Evolutionary conservation across 768 basidiomycete species (phyloP).

Genomic region (Psilocybe azurescens): DNA sequence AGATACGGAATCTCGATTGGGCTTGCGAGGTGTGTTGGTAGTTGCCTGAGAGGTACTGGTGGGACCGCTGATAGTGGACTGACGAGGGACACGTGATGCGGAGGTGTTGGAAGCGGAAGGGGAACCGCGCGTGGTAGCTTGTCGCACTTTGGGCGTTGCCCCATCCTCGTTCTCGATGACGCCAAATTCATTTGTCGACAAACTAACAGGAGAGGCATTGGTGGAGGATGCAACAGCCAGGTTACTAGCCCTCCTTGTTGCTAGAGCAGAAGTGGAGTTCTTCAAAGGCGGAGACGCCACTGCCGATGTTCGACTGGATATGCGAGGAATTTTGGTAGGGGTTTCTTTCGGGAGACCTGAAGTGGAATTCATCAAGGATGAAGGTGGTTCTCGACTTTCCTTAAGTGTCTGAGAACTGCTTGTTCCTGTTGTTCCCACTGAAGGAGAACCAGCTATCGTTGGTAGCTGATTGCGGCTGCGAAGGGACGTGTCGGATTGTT

Average conservation of each 20-base stretch:
- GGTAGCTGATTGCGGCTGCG: constrained; percentile 79
- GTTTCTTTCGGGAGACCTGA: constrained; percentile 75
- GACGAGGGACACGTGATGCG: constrained; percentile 69
- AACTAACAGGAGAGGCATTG: constrained; percentile 66
- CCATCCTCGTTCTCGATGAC: constrained; percentile 70
- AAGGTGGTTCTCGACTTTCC: constrained; percentile 61
- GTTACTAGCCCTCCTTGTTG: constrained; percentile 68
- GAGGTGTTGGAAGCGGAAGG: constrained; percentile 52
- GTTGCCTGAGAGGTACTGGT: constrained; percentile 49
- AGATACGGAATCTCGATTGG: constrained; percentile 80
- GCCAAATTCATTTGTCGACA: constrained; percentile 77
- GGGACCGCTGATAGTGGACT: constrained; percentile 49
- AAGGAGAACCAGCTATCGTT: constrained; percentile 94
- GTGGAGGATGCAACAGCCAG: constrained; percentile 58
- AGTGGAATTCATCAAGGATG: constrained; percentile 56
- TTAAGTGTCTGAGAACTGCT: constrained; percentile 52
- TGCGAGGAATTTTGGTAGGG: constrained; percentile 92
- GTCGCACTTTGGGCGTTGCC: constrained; percentile 54
- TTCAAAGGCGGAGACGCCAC: constrained; percentile 74
- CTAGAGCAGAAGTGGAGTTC: constrained; percentile 51
- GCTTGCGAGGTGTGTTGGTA: constrained; percentile 54
- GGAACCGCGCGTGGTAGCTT: constrained; percentile 66
- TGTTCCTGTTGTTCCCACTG: constrained; percentile 68
- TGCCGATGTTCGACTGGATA: constrained; percentile 83
- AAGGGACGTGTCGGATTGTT: constrained; percentile 83